These are phyloP conservation scores for Astrothelium subdiscretum DNA, from an alignment of 495 filamentous ascomycete genomes.

Conservation along the genomic window DNA sequence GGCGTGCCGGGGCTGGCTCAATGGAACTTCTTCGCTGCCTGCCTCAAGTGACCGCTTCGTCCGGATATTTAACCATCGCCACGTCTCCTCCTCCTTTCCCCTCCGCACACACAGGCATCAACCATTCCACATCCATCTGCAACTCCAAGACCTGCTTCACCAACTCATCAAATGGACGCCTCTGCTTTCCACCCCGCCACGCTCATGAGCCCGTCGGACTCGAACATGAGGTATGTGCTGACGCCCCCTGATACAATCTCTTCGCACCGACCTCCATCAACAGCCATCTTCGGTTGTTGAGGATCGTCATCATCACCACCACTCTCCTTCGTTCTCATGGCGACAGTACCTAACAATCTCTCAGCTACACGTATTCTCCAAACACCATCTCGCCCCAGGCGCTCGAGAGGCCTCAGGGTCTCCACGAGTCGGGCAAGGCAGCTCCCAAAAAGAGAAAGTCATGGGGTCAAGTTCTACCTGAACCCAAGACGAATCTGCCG, in stretches of 20 bases:
- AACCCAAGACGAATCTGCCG: slow-evolving; percentile 92
- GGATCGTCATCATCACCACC: too few relatives aligned
- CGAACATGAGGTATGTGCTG: not conserved
- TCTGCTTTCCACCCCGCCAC: not conserved
- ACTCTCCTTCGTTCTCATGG: too few relatives aligned
- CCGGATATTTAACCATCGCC: slow-evolving; percentile 2
- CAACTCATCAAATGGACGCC: not conserved
- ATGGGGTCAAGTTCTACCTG: slow-evolving; percentile 94
- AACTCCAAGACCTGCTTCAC: not conserved
- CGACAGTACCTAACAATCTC: not conserved
- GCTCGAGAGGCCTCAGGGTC: not conserved
- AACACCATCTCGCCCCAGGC: not conserved
- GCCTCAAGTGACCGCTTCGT: not conserved
- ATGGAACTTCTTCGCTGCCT: not conserved
- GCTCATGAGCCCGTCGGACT: not conserved
- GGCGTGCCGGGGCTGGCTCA: not conserved
- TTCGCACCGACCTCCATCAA: not conserved
- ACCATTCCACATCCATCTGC: not conserved
- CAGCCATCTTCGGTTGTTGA: not conserved
- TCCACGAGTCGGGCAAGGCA: slow-evolving; percentile 38
- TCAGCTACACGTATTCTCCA: not conserved
- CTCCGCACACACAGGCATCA: not conserved
- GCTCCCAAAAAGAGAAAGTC: slow-evolving; percentile 88
- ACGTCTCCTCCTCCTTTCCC: not conserved
- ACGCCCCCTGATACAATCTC: not conserved